A percentile compares a stretch with the other conserved stretches of the same genome.
These are phyloP conservation scores for Globisporangium irregulare DNA, from an alignment of 352 stramenopile genomes.

Conservation along the genomic window DNA sequence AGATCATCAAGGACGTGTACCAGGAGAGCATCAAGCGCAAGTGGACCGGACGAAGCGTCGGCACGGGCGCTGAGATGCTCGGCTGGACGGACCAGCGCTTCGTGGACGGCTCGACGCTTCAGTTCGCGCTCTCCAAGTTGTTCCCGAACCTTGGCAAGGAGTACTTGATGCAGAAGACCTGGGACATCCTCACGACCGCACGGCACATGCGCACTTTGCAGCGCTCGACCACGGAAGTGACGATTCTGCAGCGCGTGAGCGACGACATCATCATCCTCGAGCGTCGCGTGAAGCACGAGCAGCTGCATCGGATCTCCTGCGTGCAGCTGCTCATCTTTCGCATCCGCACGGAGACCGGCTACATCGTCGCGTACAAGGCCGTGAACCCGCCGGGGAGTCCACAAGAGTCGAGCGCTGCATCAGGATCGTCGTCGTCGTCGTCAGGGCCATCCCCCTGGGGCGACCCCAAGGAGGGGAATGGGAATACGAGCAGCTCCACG, in stretches of 20 bases:
- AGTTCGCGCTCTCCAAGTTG: slow-evolving; percentile 17
- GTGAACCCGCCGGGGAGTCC: slow-evolving; percentile 14
- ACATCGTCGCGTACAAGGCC: slow-evolving; percentile 16
- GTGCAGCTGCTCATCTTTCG: slow-evolving; percentile 15
- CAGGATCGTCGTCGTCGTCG: neutral
- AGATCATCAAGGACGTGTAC: slow-evolving; percentile 18
- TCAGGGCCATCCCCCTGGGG: neutral
- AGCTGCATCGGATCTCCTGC: slow-evolving; percentile 5
- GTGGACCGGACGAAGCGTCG: slow-evolving; percentile 8
- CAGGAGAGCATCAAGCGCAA: slow-evolving; percentile 9
- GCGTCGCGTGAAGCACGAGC: slow-evolving; percentile 9
- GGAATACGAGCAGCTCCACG: neutral
- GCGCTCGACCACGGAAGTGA: slow-evolving; percentile 9
- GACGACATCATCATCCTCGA: slow-evolving; percentile 19
- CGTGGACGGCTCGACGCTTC: slow-evolving; percentile 16
- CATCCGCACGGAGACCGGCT: slow-evolving; percentile 13
- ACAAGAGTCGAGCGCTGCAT: slow-evolving; percentile 6
- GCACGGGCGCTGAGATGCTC: slow-evolving; percentile 15
- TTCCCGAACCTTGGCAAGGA: slow-evolving; percentile 4
- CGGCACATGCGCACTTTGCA: slow-evolving; percentile 15
- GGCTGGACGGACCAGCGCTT: slow-evolving; percentile 19
- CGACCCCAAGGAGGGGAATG: neutral
- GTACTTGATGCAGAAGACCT: slow-evolving; percentile 18
- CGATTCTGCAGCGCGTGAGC: slow-evolving; percentile 15
- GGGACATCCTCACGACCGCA: slow-evolving; percentile 17